phyloP scores from a whole-genome alignment of 225 moss, liverwort and hornwort genomes.

The Marchantia polymorpha region DNA sequence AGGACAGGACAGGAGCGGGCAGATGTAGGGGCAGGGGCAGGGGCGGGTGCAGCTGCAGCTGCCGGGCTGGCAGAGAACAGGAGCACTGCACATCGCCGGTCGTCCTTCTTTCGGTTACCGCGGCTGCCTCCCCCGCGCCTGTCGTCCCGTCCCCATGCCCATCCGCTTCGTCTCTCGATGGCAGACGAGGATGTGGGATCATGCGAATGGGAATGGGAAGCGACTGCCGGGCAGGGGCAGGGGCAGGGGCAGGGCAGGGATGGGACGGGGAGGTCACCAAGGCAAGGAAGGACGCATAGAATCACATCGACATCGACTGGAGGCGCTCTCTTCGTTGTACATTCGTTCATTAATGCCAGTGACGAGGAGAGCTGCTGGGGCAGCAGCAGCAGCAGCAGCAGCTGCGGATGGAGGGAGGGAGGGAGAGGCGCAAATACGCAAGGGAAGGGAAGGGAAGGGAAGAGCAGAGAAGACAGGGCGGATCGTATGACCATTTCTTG shows the following conservation, averaged over 20 bases:
- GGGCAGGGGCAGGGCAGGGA: neutral
- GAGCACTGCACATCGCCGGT: too few species aligned
- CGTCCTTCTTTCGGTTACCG: too few species aligned
- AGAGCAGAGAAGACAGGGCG: neutral
- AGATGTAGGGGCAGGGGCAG: too few species aligned
- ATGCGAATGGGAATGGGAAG: too few species aligned
- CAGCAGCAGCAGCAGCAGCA: neutral
- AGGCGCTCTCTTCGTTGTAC: neutral
- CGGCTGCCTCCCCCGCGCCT: too few species aligned
- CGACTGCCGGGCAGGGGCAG: neutral
- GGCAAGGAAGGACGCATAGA: neutral
- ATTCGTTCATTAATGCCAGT: neutral
- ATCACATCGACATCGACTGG: neutral
- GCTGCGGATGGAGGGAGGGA: neutral
- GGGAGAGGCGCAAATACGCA: neutral
- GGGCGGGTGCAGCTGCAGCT: too few species aligned
- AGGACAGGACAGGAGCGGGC: too few species aligned
- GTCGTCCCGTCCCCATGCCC: too few species aligned
- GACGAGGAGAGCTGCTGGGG: neutral
- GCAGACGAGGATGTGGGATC: too few species aligned
- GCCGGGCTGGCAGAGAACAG: too few species aligned
- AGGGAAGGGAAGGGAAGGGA: neutral
- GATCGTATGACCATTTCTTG: neutral
- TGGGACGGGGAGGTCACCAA: neutral
- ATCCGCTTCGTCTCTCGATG: too few species aligned